Conservation (phyloP, 352 stramenopile species). For the Globisporangium echinulatum region DNA sequence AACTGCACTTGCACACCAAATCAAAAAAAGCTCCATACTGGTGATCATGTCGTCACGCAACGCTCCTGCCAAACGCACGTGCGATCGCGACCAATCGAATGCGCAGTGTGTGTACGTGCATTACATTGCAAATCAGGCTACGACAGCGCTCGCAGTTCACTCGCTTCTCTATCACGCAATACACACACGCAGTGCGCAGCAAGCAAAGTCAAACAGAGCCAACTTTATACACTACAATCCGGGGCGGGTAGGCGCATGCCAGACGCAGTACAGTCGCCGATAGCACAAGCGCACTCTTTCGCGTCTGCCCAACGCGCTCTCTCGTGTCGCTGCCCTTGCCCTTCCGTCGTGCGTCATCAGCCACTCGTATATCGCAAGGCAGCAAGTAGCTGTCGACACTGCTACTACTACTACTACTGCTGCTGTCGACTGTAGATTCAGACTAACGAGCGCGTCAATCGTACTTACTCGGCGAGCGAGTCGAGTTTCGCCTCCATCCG, state of each 20-base stretch:
- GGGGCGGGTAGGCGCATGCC: too few species aligned
- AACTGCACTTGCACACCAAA: neutral
- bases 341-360: neutral
- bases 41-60: too few species aligned
- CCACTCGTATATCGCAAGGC: neutral
- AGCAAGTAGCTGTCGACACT: neutral
- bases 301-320: neutral
- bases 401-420: neutral
- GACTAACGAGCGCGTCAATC: neutral
- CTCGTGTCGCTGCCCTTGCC: neutral
- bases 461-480: slow-evolving; percentile 59
- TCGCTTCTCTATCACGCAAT: neutral
- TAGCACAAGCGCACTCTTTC: neutral
- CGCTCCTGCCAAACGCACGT: too few species aligned
- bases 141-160: neutral
- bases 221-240: slow-evolving; percentile 29
- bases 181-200: neutral
- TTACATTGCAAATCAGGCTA: neutral
- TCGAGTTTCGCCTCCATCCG: slow-evolving; percentile 89
- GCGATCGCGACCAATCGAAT: too few species aligned
- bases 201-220: slow-evolving; percentile 5
- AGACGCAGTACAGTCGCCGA: too few species aligned
- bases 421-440: neutral
- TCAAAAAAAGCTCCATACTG: too few species aligned
- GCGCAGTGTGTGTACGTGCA: neutral